Conservation (phyloP, 2,329 filamentous ascomycete species). For the Cladorrhinum sp. region DNA sequence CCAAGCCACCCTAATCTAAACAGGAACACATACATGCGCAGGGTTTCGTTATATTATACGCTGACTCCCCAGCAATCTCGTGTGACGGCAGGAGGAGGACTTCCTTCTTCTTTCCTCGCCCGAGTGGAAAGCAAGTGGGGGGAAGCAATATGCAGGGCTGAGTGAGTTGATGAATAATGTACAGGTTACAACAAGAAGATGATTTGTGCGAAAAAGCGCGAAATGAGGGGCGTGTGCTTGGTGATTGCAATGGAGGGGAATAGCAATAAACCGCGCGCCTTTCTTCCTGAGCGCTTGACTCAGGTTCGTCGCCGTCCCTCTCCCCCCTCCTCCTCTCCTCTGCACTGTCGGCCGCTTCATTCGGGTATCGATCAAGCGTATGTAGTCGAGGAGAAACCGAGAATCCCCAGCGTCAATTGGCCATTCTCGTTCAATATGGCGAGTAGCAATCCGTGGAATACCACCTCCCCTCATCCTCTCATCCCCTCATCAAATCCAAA, state of each 20-base stretch:
- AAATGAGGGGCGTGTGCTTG: neutral
- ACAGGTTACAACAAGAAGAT: neutral
- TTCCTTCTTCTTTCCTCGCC: neutral
- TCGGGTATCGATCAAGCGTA: neutral
- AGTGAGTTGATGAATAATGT: conserved; percentile 6
- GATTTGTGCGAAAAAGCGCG: neutral
- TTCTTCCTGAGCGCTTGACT: neutral
- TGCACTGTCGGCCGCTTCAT: neutral
- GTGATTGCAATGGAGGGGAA: neutral
- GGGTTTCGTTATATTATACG: neutral
- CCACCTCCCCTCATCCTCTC: neutral
- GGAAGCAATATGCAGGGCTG: neutral
- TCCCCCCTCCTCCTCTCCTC: neutral
- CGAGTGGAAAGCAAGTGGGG: no score
- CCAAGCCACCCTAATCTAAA: neutral
- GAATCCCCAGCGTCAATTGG: neutral
- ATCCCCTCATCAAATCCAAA: neutral
- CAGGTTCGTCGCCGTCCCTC: neutral
- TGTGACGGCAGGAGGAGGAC: neutral
- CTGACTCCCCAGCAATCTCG: neutral
- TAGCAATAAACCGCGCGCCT: neutral
- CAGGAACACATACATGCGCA: neutral
- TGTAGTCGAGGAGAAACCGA: neutral
- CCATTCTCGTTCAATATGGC: neutral
- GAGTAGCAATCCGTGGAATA: neutral